These are phyloP conservation scores for Samsoniella hepiali DNA, from an alignment of 2,329 filamentous ascomycete genomes.

Conservation along the genomic window DNA sequence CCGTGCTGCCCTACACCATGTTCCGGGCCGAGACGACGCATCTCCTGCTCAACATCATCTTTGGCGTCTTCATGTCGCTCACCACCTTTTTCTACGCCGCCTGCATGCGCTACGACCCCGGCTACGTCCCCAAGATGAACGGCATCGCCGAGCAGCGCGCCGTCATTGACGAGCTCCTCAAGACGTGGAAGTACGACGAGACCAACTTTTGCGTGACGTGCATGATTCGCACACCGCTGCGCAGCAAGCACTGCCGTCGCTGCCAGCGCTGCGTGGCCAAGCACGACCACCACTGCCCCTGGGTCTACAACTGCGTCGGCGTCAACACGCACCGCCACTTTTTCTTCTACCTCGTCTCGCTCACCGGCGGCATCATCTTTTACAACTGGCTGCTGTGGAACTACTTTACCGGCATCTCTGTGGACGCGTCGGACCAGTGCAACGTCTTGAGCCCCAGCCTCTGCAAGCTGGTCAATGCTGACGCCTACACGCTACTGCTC, in stretches of 20 bases:
- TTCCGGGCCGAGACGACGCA: slow-evolving; percentile 39
- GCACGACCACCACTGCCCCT: slow-evolving; percentile 96
- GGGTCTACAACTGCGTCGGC: slow-evolving; percentile 95
- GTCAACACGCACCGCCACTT: slow-evolving; percentile 97
- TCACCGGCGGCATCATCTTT: slow-evolving; percentile 71
- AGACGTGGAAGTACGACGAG: slow-evolving; percentile 87
- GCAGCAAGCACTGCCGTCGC: slow-evolving; percentile 92
- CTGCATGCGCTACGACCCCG: slow-evolving; percentile 85
- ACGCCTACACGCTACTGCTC: slow-evolving; percentile 79
- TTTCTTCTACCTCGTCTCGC: slow-evolving; percentile 77
- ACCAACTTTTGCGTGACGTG: slow-evolving; percentile 90
- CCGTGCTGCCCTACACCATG: slow-evolving; percentile 57
- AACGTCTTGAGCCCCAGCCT: slow-evolving; percentile 70
- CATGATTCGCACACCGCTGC: slow-evolving; percentile 87
- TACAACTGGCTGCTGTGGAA: slow-evolving; percentile 70
- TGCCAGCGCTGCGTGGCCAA: slow-evolving; percentile 93
- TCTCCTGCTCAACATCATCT: slow-evolving; percentile 75
- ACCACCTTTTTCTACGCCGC: slow-evolving; percentile 84
- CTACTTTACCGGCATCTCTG: slow-evolving; percentile 62
- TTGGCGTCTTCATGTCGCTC: slow-evolving; percentile 60
- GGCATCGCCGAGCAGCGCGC: slow-evolving; percentile 87
- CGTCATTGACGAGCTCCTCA: slow-evolving; percentile 82
- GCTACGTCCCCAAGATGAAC: slow-evolving; percentile 85
- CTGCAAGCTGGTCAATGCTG: slow-evolving; percentile 74
- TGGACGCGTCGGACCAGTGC: slow-evolving; percentile 57